Percentiles rank a stretch among this genome's conserved stretches.
These are phyloP conservation scores for Leucocoprinus birnbaumii DNA, from an alignment of 768 basidiomycete genomes.

Conservation along the genomic window DNA sequence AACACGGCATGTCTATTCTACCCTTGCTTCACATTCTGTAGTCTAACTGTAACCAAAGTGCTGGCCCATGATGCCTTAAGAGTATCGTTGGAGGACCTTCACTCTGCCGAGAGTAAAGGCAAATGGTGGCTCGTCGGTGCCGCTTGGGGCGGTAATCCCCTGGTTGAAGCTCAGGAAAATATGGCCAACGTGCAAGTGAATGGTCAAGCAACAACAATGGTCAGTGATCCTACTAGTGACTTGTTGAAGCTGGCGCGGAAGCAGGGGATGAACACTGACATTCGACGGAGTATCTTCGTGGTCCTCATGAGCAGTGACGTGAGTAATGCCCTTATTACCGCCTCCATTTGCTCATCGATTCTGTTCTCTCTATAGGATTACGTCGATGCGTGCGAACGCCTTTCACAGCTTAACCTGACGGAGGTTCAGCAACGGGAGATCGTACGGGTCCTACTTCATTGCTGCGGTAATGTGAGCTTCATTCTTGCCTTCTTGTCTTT, in stretches of 20 bases:
- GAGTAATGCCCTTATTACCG: constrained; percentile 22
- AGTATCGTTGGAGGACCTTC: constrained; percentile 82
- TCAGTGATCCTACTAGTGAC: constrained; percentile 28
- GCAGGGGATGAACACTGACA: constrained; percentile 99
- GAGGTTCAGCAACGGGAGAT: constrained; percentile 95
- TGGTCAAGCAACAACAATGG: constrained; percentile 21
- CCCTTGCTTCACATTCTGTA: neutral
- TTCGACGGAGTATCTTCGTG: constrained; percentile 87
- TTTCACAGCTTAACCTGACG: constrained; percentile 77
- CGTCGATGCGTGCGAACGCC: constrained; percentile 90
- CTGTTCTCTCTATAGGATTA: constrained; percentile 64
- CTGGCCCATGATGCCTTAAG: constrained; percentile 83
- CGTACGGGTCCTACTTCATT: constrained; percentile 88
- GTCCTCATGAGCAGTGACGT: constrained; percentile 96
- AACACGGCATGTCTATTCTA: constrained; percentile 52
- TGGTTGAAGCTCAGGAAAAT: constrained; percentile 61
- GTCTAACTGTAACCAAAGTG: constrained; percentile 39
- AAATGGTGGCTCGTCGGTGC: constrained; percentile 99
- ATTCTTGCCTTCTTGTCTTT: neutral
- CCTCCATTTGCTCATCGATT: too few relatives aligned
- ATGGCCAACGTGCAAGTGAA: constrained; percentile 16
- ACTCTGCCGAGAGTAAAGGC: constrained; percentile 78
- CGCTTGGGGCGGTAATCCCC: constrained; percentile 91
- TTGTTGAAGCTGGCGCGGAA: constrained; percentile 81
- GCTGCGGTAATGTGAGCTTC: constrained; percentile 78